A percentile compares a stretch with the other conserved stretches of the same genome.
Conservation (phyloP, 192 early-diverging fungal genomes). For the Mortierella hygrophila region DNA sequence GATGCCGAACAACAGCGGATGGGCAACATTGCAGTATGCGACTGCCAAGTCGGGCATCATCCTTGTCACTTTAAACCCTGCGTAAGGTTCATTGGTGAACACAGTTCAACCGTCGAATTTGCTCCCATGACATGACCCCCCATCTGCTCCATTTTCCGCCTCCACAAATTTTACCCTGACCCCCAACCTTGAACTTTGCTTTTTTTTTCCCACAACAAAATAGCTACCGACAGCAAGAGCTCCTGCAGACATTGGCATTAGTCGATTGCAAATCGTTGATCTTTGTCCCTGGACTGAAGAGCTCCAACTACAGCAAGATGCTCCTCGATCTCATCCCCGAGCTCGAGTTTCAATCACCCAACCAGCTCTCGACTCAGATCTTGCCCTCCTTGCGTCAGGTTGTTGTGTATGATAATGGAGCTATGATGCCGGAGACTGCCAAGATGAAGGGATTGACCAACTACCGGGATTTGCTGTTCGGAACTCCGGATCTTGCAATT, state of each 20-base stretch:
- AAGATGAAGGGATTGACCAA: constrained; percentile 41
- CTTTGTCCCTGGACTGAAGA: constrained; percentile 49
- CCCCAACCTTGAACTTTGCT: background rate
- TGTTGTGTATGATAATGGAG: constrained; percentile 45
- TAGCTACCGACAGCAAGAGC: constrained; percentile 55
- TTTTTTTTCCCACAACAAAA: background rate
- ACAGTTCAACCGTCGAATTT: background rate
- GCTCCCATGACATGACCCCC: constrained; percentile 4
- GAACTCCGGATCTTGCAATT: background rate
- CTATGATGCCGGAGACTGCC: constrained; percentile 18
- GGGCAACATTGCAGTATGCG: constrained; percentile 64
- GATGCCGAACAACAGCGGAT: constrained; percentile 65
- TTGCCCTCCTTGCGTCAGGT: constrained; percentile 51
- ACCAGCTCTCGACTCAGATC: constrained; percentile 17
- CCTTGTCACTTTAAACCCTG: constrained; percentile 66
- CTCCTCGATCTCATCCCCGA: constrained; percentile 56
- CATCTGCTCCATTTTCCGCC: background rate
- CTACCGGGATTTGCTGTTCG: constrained; percentile 39
- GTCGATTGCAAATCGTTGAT: constrained; percentile 60
- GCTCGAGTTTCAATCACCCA: constrained; percentile 28
- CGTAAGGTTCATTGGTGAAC: constrained; percentile 22
- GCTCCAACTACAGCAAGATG: constrained; percentile 62
- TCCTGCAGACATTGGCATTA: constrained; percentile 60
- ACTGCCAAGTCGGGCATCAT: constrained; percentile 64
- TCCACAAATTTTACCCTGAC: background rate